Evolutionary conservation across 208 protist species (phyloP).

Genomic region (Vickermania ingenoplastis): DNA sequence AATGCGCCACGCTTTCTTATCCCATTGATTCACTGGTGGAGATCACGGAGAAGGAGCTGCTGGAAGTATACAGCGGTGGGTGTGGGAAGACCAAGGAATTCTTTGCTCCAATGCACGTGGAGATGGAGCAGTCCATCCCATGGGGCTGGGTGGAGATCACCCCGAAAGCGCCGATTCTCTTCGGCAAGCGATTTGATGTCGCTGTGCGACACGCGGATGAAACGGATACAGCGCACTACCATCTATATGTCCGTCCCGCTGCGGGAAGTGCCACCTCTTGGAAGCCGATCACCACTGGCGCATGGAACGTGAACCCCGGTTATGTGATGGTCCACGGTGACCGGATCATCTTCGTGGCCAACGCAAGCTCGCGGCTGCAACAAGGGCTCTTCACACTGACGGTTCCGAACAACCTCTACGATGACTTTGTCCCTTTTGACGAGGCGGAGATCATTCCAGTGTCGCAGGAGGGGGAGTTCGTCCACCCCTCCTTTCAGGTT

Average conservation of each 20-base stretch:
- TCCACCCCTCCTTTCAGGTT: constrained; percentile 41
- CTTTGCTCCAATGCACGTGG: constrained; percentile 12
- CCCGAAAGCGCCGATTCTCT: constrained; percentile 30
- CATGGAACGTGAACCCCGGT: constrained; percentile 55
- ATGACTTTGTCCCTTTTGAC: constrained; percentile 7
- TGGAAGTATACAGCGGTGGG: constrained; percentile 8
- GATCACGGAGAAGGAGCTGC: constrained; percentile 19
- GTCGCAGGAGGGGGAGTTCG: constrained; percentile 33
- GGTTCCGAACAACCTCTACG: constrained; percentile 9
- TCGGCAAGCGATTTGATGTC: constrained; percentile 40
- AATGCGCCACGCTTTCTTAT: constrained; percentile 46
- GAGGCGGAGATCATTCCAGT: constrained; percentile 24
- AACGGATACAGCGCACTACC: constrained; percentile 46
- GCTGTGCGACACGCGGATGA: constrained; percentile 42
- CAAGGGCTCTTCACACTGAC: constrained; percentile 43
- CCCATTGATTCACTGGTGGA: constrained; percentile 31
- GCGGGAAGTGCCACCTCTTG: constrained; percentile 17
- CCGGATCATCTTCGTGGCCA: constrained; percentile 52
- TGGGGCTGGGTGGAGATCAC: constrained; percentile 73
- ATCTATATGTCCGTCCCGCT: constrained; percentile 37
- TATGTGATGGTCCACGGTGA: constrained; percentile 12
- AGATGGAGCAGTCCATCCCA: constrained; percentile 49
- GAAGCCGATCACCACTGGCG: constrained; percentile 47
- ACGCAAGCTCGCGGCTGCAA: constrained; percentile 42
- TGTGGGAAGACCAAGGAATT: constrained; percentile 2